Evolutionary conservation across 352 stramenopile genomes (phyloP).

Genomic region (Phytophthora hibernalis): DNA sequence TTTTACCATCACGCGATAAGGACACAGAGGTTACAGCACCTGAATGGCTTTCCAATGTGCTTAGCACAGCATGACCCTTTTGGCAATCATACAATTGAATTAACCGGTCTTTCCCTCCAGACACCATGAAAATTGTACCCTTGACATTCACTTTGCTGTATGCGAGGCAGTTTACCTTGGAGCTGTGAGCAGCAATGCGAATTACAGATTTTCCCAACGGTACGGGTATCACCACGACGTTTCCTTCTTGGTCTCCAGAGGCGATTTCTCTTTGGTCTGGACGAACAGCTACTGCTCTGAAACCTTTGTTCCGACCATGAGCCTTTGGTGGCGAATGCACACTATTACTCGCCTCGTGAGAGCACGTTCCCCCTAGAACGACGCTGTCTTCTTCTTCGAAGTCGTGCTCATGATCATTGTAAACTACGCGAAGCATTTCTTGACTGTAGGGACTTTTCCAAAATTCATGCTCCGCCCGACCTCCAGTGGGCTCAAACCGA

Average conservation of each 20-base stretch:
- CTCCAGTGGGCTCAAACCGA: constrained; percentile 30
- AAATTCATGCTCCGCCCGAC: constrained; percentile 26
- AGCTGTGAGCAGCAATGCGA: constrained; percentile 66
- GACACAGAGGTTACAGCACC: constrained; percentile 65
- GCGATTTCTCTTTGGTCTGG: constrained; percentile 69
- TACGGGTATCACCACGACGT: constrained; percentile 63
- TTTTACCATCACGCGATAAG: constrained; percentile 78
- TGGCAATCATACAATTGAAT: constrained; percentile 84
- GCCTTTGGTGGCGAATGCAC: constrained; percentile 54
- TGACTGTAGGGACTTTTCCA: constrained; percentile 80
- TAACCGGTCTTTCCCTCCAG: constrained; percentile 79
- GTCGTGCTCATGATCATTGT: constrained; percentile 54
- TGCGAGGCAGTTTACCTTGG: constrained; percentile 77
- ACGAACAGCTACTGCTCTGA: constrained; percentile 57
- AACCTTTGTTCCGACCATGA: constrained; percentile 46
- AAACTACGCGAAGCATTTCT: constrained; percentile 76
- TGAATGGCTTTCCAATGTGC: constrained; percentile 84
- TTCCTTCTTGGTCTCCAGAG: constrained; percentile 75
- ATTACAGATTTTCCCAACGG: constrained; percentile 36
- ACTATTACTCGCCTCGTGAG: constrained; percentile 42
- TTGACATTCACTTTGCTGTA: constrained; percentile 41
- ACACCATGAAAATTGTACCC: constrained; percentile 58
- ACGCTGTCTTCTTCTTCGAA: constrained; percentile 52
- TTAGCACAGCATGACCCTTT: constrained; percentile 38
- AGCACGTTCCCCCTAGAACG: constrained; percentile 69